Evolutionary conservation across 1,284 basidiomycete genomes (phyloP).

Genomic region (Volvariella volvacea): DNA sequence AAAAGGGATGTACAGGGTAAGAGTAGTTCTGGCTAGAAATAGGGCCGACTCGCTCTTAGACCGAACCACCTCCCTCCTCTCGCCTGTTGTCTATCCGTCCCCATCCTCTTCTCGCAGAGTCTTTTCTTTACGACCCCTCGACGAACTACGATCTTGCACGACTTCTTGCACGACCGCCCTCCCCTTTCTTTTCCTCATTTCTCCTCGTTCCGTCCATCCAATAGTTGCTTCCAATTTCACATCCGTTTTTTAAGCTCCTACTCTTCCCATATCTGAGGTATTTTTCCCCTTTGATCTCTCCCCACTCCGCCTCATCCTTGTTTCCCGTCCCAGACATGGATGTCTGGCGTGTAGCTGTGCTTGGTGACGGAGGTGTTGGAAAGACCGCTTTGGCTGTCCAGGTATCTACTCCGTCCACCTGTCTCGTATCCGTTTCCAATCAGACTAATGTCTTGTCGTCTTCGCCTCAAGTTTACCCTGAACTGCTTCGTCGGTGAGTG

Average conservation of each 20-base stretch:
- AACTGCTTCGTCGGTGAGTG: conserved; percentile 85
- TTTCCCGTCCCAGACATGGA: conserved; percentile 54
- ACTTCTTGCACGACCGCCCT: conserved; percentile 30
- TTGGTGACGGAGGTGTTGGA: conserved; percentile 96
- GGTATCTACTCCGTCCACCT: conserved; percentile 37
- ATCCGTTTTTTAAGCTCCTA: conserved; percentile 21
- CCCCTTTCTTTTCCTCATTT: conserved; percentile 26
- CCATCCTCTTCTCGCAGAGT: conserved; percentile 5
- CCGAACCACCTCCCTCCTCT: not conserved
- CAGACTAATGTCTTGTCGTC: conserved; percentile 8
- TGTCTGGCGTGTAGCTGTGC: conserved; percentile 88
- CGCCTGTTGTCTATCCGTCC: conserved; percentile 4
- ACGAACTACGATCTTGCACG: conserved; percentile 53
- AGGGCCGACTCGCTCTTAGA: conserved; percentile 16
- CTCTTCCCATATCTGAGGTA: conserved; percentile 22
- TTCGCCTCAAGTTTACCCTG: conserved; percentile 68
- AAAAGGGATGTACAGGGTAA: conserved; percentile 4
- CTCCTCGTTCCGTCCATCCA: conserved; percentile 5
- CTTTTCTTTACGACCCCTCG: conserved; percentile 45
- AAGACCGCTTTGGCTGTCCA: conserved; percentile 97
- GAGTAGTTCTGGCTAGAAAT: conserved; percentile 13
- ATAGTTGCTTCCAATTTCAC: conserved; percentile 13
- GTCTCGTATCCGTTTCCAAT: conserved; percentile 7
- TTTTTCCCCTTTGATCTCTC: conserved; percentile 2
- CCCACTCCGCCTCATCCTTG: conserved; percentile 16